Evolutionary conservation across 495 filamentous ascomycete genomes (phyloP).

Genomic region (Oidiodendron maius): DNA sequence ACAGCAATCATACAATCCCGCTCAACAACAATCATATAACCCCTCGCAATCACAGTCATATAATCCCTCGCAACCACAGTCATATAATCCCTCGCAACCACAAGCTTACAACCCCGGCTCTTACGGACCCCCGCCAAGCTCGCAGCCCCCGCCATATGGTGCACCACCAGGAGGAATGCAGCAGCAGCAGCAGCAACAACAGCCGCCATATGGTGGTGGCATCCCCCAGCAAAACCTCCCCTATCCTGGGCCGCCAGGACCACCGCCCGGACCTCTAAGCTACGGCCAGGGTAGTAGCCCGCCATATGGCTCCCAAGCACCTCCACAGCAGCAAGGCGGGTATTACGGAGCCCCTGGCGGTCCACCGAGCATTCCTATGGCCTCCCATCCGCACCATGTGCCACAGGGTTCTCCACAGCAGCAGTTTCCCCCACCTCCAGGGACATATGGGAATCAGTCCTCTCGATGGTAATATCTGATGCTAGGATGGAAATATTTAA

Average conservation of each 20-base stretch:
- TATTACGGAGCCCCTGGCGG: constrained; percentile 26
- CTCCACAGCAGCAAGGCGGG: constrained; percentile 6
- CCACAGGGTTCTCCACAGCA: constrained; percentile 11
- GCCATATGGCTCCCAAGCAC: neutral
- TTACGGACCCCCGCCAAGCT: constrained; percentile 20
- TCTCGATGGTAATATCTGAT: too few relatives aligned
- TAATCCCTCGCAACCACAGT: too few relatives aligned
- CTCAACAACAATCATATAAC: constrained; percentile 8
- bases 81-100: too few relatives aligned
- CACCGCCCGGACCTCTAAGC: constrained; percentile 8
- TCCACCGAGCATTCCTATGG: constrained; percentile 25
- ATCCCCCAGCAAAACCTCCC: constrained; percentile 21
- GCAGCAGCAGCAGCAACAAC: too few relatives aligned
- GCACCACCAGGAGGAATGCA: too few relatives aligned
- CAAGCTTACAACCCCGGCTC: constrained; percentile 13
- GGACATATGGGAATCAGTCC: too few relatives aligned
- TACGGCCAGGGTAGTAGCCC: neutral
- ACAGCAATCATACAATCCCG: neutral
- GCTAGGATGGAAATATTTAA: too few relatives aligned
- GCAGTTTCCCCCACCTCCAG: too few relatives aligned
- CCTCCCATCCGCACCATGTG: constrained; percentile 28
- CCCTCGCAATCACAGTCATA: constrained; percentile 12
- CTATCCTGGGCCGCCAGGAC: too few relatives aligned
- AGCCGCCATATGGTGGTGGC: constrained; percentile 13
- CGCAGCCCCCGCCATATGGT: constrained; percentile 19